Conservation (phyloP, 192 early-diverging fungal genomes). For the Lobosporangium transversale region DNA sequence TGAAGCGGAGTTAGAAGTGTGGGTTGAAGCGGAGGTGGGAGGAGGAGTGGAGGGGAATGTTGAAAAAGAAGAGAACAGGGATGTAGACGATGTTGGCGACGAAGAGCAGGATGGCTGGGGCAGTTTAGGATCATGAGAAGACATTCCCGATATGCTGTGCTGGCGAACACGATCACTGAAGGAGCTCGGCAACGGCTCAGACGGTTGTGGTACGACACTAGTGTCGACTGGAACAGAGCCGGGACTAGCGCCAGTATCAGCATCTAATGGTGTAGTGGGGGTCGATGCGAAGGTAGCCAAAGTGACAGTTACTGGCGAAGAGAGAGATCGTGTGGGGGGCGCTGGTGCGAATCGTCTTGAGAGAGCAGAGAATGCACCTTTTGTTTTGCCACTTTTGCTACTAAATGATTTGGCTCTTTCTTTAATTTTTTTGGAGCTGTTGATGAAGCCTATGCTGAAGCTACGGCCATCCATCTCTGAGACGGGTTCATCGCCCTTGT, state of each 20-base stretch:
- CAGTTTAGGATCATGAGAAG: constrained; percentile 8
- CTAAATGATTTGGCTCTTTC: not conserved
- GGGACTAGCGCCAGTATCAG: too few relatives aligned
- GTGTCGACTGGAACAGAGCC: too few relatives aligned
- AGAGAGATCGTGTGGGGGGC: constrained; percentile 10
- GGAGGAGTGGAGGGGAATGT: too few relatives aligned
- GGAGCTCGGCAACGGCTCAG: constrained; percentile 2
- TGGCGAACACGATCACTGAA: constrained; percentile 14
- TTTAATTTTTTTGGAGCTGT: constrained; percentile 1
- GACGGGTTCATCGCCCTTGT: not conserved
- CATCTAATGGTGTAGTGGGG: too few relatives aligned
- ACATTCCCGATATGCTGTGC: constrained; percentile 24
- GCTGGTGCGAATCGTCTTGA: constrained; percentile 29
- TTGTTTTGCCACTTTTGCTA: constrained; percentile 4
- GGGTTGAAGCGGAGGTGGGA: not conserved
- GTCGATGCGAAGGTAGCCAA: not conserved
- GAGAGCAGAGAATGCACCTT: constrained; percentile 20
- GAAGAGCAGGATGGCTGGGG: constrained; percentile 19
- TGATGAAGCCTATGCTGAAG: not conserved
- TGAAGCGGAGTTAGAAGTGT: not conserved
- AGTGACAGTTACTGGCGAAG: constrained; percentile 1
- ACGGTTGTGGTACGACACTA: constrained; percentile 7
- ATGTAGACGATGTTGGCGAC: constrained; percentile 19
- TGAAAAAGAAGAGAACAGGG: constrained; percentile 10
- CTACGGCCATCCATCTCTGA: not conserved